Evolutionary conservation across 2,329 filamentous ascomycete genomes (phyloP), one percentile per base, ranked within the genome.

Genomic region (Hymenoscyphus occultus): DNA sequence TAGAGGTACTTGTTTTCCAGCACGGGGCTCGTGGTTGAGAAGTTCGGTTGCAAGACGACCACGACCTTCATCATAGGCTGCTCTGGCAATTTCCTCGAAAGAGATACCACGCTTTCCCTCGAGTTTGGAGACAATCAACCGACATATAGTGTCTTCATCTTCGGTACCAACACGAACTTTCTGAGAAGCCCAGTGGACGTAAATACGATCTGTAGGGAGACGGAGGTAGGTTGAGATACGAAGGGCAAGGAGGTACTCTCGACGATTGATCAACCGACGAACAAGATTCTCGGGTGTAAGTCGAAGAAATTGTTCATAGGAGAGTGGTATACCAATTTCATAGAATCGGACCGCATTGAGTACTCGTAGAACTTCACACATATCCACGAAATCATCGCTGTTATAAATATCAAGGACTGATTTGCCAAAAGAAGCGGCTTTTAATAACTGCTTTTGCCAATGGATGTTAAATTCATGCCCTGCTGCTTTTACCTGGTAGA

Each of bases 341-440:
- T 95, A 98, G 76, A 91, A 96, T 61, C 95, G 88, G 13, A 94
- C 90, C 6, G 94, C 94, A 72, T 97, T 98, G 59, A 99, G 82
- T 0, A 99, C 93, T 16, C 95, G 89, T 16, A 99, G 80, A 0
- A 90, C 95, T 77, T 99, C 94, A 71, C 93, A 97, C 89, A 97
- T 98, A 68, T 98, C 94, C 62, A 99, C 95, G 78, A 98, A 99
- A 70, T 99, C 94, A 74, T 99, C 95, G 74, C 93, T 97, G 77
- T 95, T 97, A 79, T 98, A 99, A 13, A 98, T 88, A 73, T 98
- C 95, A 3, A 99, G 84, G 0, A 98, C 95, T 0, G 95, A 98
- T 77, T 99, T 99, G 67, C 95, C 95, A 76, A 97, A 98, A 0
- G 94, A 98, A 0, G 95, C 95, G 5, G 95, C 95, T 76, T 96